These are phyloP conservation scores for Solanum lignicaule DNA, from an alignment of 257 asterid species.

Conservation along the genomic window DNA sequence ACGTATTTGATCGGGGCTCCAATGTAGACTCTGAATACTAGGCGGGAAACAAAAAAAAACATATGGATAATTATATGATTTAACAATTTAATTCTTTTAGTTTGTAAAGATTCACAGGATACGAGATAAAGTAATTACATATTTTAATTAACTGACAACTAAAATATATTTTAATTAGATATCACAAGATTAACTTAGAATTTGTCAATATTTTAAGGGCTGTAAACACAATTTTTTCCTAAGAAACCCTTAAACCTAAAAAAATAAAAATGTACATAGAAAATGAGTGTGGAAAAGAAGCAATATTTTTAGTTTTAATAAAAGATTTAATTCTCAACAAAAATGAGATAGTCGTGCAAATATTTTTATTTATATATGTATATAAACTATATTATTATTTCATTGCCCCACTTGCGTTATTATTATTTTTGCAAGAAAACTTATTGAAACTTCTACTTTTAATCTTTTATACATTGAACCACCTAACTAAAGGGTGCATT, in stretches of 20 bases:
- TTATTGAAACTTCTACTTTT: neutral
- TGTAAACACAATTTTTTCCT: neutral
- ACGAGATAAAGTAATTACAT: neutral
- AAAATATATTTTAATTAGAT: neutral
- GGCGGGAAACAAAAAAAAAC: neutral
- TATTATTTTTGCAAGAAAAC: neutral
- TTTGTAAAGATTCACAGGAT: neutral
- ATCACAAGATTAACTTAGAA: neutral
- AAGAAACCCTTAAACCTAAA: neutral
- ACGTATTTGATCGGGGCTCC: neutral
- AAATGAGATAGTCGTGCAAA: neutral
- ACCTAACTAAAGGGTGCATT: neutral
- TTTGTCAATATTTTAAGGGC: neutral
- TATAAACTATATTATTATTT: neutral
- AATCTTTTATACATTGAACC: neutral
- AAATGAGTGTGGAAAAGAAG: neutral
- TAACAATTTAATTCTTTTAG: neutral
- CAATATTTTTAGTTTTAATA: neutral
- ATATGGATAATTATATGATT: neutral
- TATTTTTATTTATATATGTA: neutral
- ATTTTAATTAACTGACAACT: neutral
- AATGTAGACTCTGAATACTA: neutral
- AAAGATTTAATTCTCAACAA: neutral
- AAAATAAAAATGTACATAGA: neutral
- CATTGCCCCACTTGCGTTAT: neutral